phyloP scores from a whole-genome alignment of 2,329 filamentous ascomycete genomes.

The Stemphylium vesicarium region DNA sequence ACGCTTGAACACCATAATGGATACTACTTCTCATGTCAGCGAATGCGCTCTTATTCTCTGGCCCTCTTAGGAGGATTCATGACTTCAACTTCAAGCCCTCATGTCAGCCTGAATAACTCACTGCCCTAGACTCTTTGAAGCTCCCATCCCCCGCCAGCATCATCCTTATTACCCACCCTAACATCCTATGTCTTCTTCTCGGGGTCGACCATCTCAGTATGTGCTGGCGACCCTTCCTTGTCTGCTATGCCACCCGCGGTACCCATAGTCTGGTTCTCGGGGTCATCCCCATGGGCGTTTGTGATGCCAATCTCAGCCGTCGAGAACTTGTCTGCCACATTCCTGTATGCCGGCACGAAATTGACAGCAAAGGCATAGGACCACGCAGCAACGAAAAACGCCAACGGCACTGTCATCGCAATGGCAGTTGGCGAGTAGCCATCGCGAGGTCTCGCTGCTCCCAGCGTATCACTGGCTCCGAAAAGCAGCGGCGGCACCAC shows the following conservation, averaged over 20 bases:
- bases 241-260: conserved; percentile 3
- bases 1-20: background rate
- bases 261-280: conserved; percentile 29
- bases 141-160: background rate
- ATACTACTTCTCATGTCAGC: background rate
- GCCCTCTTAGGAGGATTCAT: background rate
- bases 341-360: conserved; percentile 68
- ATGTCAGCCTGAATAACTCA: background rate
- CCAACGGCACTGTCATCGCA: conserved; percentile 71
- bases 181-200: conserved; percentile 16
- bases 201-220: conserved; percentile 18
- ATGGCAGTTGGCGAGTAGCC: conserved; percentile 57
- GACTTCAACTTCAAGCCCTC: background rate
- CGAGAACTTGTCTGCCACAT: conserved; percentile 65
- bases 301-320: conserved; percentile 55
- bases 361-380: conserved; percentile 61
- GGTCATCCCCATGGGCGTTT: conserved; percentile 39
- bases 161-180: background rate
- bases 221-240: conserved; percentile 22
- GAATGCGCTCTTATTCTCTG: background rate
- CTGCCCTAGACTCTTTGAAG: too few relatives aligned
- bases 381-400: conserved; percentile 57
- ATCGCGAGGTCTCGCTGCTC: conserved; percentile 35
- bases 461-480: conserved; percentile 68
- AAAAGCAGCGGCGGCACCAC: conserved; percentile 74